Evolutionary conservation across 176 grass and related monocot genomes (phyloP).

Genomic region (Carex kokanica): DNA sequence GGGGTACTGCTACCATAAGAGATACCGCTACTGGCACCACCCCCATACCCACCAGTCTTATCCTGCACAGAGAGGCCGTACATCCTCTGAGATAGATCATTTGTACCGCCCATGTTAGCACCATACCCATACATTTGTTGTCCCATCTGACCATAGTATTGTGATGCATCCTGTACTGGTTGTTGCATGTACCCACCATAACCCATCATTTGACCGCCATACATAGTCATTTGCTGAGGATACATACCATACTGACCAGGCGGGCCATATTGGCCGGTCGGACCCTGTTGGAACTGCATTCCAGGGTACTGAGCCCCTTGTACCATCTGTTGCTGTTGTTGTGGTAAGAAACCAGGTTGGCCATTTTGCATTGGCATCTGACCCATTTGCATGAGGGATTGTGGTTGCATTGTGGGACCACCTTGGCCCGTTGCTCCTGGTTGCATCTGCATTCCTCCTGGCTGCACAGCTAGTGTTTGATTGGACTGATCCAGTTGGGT

Average conservation of each 20-base stretch:
- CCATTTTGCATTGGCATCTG: conserved; percentile 52
- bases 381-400: conserved; percentile 43
- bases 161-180: conserved; percentile 45
- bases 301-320: conserved; percentile 34
- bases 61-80: conserved; percentile 78
- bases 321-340: conserved; percentile 46
- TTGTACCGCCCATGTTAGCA: conserved; percentile 25
- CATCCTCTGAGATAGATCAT: conserved; percentile 63
- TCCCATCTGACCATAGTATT: conserved; percentile 62
- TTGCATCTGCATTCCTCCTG: conserved; percentile 46
- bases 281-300: conserved; percentile 49
- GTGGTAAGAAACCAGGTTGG: conserved; percentile 39
- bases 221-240: conserved; percentile 65
- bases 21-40: conserved; percentile 26
- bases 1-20: conserved; percentile 31
- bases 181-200: conserved; percentile 59
- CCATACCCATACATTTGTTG: conserved; percentile 41
- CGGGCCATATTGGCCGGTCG: conserved; percentile 38
- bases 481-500: conserved; percentile 36
- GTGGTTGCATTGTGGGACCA: conserved; percentile 35
- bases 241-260: conserved; percentile 54
- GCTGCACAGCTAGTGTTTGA: conserved; percentile 40
- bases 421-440: conserved; percentile 28
- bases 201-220: conserved; percentile 50
- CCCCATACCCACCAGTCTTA: conserved; percentile 37